phyloP scores from a whole-genome alignment of 2,329 filamentous ascomycete genomes.

The Xylariales sp. region DNA sequence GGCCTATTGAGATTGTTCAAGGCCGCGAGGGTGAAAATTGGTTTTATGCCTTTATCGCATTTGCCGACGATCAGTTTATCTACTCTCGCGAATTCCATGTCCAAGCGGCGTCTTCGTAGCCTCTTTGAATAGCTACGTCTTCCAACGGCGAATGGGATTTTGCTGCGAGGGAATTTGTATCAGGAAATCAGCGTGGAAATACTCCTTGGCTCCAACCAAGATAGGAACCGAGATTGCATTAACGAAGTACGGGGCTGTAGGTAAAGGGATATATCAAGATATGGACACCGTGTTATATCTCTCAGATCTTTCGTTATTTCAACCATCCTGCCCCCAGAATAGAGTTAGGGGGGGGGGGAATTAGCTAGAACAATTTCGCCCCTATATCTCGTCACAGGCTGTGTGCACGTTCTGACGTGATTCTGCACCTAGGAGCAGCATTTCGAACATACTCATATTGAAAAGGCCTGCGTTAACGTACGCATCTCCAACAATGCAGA shows the following conservation, averaged over 20 bases:
- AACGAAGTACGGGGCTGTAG: background rate
- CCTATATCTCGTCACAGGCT: no score
- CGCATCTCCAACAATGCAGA: no score
- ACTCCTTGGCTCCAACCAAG: background rate
- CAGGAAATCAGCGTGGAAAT: background rate
- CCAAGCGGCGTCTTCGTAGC: background rate
- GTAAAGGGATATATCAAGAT: background rate
- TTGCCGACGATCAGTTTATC: background rate
- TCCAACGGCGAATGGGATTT: background rate
- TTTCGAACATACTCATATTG: no score
- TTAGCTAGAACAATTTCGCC: no score
- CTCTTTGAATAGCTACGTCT: background rate
- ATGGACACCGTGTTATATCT: background rate
- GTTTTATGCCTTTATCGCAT: conserved; percentile 8
- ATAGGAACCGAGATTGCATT: no score
- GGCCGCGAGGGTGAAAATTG: background rate
- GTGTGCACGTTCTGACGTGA: no score
- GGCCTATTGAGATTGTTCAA: background rate
- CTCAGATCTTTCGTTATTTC: no score
- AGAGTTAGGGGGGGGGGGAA: no score
- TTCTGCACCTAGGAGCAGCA: no score
- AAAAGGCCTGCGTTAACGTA: no score
- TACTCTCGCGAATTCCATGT: background rate
- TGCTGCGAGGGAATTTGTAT: background rate
- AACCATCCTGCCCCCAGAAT: no score